Evolutionary conservation across 2,329 filamentous ascomycete genomes (phyloP), one percentile per base, ranked within the genome.

Genomic region (Aspergillus novofumigatus): DNA sequence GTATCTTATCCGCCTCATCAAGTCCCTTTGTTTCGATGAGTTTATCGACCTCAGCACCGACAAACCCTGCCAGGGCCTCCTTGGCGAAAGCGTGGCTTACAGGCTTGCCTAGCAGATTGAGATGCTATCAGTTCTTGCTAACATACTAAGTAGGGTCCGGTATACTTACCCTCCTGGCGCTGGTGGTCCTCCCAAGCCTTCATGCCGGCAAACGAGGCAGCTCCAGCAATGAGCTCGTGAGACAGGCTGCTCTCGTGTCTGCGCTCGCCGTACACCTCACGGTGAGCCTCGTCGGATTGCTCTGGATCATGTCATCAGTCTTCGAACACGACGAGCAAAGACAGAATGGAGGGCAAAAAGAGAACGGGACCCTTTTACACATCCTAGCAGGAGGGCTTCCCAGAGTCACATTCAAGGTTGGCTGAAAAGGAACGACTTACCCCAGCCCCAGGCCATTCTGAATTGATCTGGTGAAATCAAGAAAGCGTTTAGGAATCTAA

Each of bases 101-200:
- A 6, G 82, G 72, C 79, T 91, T 86, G 77, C 87, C 86, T 88
- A 51, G 26, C 20, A 17, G 47, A 29, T 42, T 25, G n/a, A 23
- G 17, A 38, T 14, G 21, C 11, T n/a, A 29, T 26, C 5, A 44
- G 32, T 4, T 5, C 41, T 20, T 3, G 48, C 57, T 25, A 17
- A 53, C n/a, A 28, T 23, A 28, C 4, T 17, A 21, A 23, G 5
- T 17, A 32, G 29, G 38, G 44, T n/a, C 11, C 2, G 38, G 26
- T 17, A 23, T 51, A 67, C 78, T 26, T 78, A 86, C 86, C 89
- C 72, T 90, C 80, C 56, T 77, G 79, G 68, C 88, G 86, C 78
- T 92, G 88, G 67, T 83, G 80, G 73, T 92, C 86, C 77, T 92
- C 89, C 67, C 86, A 92, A 23, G 86, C 79, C 81, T 91, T 91